Evolutionary conservation across 495 filamentous ascomycete species (phyloP), one percentile per base, ranked within the genome.

Genomic region (Schizothecium vesticola): DNA sequence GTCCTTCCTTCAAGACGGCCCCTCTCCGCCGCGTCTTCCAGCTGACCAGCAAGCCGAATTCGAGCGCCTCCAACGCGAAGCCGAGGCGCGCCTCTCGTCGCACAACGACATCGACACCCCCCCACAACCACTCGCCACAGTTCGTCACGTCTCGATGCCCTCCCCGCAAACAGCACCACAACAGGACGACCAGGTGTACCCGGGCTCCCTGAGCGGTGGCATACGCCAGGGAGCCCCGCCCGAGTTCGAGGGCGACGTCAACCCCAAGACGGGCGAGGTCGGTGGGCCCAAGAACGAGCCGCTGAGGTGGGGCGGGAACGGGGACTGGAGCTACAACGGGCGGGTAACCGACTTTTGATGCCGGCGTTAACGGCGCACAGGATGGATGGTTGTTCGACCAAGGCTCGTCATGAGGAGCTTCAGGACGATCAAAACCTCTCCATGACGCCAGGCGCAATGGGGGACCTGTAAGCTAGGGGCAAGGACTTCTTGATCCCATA

Each of bases 221-320:
- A 75, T 80, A 24, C 72, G 77, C 36, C 69, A 76, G 69, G 93
- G 94, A 22, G 88, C 92, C 59, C 84, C 87, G 77, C 95, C 95
- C 3, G 95, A 98, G 78, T 99, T 99, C 73, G 91, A 96, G 72
- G 95, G 95, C 55, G 92, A 98, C 55, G 84, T 83, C 67, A 97
- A 99, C 75, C 95, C 95, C 2, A 90, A 90, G 82, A 99, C 95
- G 3, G 96, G 96, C n/a, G 95, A 98, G 81, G 85, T 96, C 57
- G 95, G 94, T 7, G 95, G 95, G 16, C 95, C 95, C 21, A 99
- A 98, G 87, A 99, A 97, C 78, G 95, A 99, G 80, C 95, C 95
- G 57, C 71, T 98, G 72, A 84, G 94, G 64, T 97, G 94, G 94
- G 93, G 93, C 0, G 76, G 81, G 26, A 77, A 72, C 3, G 91